These are phyloP conservation scores for Dispira parvispora DNA, from an alignment of 192 early-diverging fungal species.

Conservation along the genomic window DNA sequence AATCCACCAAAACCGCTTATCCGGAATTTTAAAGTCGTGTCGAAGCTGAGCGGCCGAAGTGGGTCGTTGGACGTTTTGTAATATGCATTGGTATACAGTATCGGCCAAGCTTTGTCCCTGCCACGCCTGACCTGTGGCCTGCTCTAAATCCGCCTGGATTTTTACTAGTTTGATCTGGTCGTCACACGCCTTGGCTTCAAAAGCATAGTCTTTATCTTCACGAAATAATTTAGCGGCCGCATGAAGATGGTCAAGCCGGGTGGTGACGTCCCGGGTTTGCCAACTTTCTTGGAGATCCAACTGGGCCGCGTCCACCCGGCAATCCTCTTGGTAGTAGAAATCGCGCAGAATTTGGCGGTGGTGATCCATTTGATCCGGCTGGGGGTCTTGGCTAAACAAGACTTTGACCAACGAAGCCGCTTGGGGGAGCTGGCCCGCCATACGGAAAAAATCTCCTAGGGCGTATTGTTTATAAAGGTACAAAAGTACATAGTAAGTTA, in stretches of 20 bases:
- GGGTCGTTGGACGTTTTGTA: slow-evolving; percentile 36
- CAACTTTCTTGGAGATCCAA: slow-evolving; percentile 21
- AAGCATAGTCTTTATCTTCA: slow-evolving; percentile 45
- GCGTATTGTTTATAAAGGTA: slow-evolving; percentile 73
- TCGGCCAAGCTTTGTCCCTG: slow-evolving; percentile 63
- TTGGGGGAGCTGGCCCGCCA: slow-evolving; percentile 60
- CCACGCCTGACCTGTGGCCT: slow-evolving; percentile 46
- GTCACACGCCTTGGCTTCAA: slow-evolving; percentile 52
- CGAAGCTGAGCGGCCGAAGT: slow-evolving; percentile 59
- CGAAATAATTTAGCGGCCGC: slow-evolving; percentile 50
- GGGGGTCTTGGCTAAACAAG: slow-evolving; percentile 18
- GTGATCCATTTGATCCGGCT: slow-evolving; percentile 45
- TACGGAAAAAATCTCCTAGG: slow-evolving; percentile 79
- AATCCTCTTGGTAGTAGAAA: slow-evolving; percentile 97
- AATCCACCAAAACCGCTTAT: slow-evolving; percentile 80
- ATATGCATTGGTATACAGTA: slow-evolving; percentile 67
- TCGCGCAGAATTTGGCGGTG: slow-evolving; percentile 64
- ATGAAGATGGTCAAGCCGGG: slow-evolving; percentile 52
- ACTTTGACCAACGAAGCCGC: slow-evolving; percentile 73
- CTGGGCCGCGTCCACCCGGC: slow-evolving; percentile 42
- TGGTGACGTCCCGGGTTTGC: slow-evolving; percentile 27
- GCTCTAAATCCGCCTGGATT: slow-evolving; percentile 54
- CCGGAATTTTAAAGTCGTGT: slow-evolving; percentile 74
- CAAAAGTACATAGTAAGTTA: slow-evolving; percentile 87
- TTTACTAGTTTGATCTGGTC: slow-evolving; percentile 50